These are phyloP conservation scores for Tetrahymena thermophila DNA, from an alignment of 73 alveolate species.

Conservation along the genomic window DNA sequence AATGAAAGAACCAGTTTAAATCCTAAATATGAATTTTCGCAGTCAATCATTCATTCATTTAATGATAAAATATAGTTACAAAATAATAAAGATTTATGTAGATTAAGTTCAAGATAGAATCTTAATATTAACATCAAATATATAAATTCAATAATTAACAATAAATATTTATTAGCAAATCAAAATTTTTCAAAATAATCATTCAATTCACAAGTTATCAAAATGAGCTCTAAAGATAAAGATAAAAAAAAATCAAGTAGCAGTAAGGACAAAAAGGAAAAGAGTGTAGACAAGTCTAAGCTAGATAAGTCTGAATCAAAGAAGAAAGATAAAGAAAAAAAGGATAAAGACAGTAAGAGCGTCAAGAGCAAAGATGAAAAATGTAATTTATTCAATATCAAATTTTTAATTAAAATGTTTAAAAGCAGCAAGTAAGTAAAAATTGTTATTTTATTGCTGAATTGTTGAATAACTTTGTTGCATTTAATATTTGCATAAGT, in stretches of 20 bases:
- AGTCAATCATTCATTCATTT: neutral
- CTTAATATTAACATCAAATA: neutral
- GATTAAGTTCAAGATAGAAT: neutral
- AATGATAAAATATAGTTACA: neutral
- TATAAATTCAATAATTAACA: neutral
- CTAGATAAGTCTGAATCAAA: slow-evolving; percentile 7
- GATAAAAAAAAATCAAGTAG: slow-evolving; percentile 27
- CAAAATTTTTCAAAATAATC: neutral
- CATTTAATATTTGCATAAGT: too few relatives aligned
- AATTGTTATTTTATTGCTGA: too few relatives aligned
- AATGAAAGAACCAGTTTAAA: neutral
- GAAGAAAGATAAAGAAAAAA: slow-evolving; percentile 1
- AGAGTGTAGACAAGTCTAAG: slow-evolving; percentile 7
- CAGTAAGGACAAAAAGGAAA: slow-evolving; percentile 14
- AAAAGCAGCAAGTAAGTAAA: too few relatives aligned
- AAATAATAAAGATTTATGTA: neutral
- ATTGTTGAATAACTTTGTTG: too few relatives aligned
- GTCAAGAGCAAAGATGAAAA: neutral
- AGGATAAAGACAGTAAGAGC: neutral
- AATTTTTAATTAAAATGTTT: too few relatives aligned
- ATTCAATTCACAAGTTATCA: too few relatives aligned
- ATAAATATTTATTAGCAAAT: neutral
- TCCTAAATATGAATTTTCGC: neutral
- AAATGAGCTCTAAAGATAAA: neutral
- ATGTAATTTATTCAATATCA: neutral